Base-by-base conservation (phyloP, 1,284 basidiomycete species). In the Neolentinus lepideus region DNA sequence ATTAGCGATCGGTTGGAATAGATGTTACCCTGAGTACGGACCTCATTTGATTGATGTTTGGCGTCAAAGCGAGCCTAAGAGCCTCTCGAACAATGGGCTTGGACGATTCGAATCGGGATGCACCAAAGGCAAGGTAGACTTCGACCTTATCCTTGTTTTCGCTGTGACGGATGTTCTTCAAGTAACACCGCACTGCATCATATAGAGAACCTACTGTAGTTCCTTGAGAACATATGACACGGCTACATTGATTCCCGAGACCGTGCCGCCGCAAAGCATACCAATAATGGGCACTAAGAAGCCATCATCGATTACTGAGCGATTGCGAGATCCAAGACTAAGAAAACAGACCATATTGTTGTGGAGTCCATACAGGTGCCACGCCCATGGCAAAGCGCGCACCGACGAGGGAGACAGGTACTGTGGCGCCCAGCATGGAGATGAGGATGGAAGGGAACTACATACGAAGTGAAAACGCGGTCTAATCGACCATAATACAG, bases 1-100 rank as follows among this genome's bases (percentile, higher is more conserved):
- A 65, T 89, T 90, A 38, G 19, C 35, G 4, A 22, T 26, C 27
- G 55, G 24, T 8, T 19, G 26, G 36, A 35, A 16, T 53, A 50
- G 57, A 33, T 54, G 27, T 21, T 22, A n/a, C 46, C 53, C 48
- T 43, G 16, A 3, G 6, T 3, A 65, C 76, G 36, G 53, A 86
- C 88, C 88, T 91, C 88, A 94, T 90, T 69, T 85, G 85, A 65
- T 90, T 94, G 62, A 94, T 84, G 14, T 84, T 85, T 0, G 90
- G 92, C 2, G 87, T 83, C 1, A 94, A 74, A 0, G 91, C 87
- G 21, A 92, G 72, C 52, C 84, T 79, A 16, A 94, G 77, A 0
- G 88, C 89, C 56, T 91, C 87, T 2, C 79, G 78, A 0, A 82
- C 86, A 31, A 94, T 80, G 0, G 90, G 90, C 56, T 81, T 79